Evolutionary conservation across 2,329 filamentous ascomycete species (phyloP).

Genomic region (Venturia nashicola): DNA sequence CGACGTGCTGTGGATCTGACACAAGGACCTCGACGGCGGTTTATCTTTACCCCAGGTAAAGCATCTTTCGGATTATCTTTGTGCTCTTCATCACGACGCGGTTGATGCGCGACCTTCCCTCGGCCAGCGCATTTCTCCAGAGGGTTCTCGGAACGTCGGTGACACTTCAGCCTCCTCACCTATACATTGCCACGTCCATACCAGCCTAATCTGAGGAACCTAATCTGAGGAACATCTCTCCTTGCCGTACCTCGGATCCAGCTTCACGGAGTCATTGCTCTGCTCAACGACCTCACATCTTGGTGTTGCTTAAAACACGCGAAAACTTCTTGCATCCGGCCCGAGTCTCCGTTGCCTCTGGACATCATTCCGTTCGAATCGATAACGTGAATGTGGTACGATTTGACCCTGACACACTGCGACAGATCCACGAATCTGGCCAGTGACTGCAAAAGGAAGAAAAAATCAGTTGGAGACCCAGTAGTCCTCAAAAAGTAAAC

Average conservation of each 20-base stretch:
- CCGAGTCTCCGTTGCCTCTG: background rate
- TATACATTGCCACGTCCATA: background rate
- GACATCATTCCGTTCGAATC: constrained; percentile 1
- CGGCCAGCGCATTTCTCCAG: background rate
- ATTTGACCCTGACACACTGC: background rate
- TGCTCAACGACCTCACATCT: background rate
- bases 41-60: background rate
- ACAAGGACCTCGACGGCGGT: background rate
- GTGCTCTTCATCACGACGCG: background rate
- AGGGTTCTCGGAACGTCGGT: constrained; percentile 1
- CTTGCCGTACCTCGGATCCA: background rate
- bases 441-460: background rate
- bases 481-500: constrained; percentile 15
- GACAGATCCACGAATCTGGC: constrained; percentile 5
- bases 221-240: background rate
- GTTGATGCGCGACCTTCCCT: background rate
- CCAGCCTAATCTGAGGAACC: background rate
- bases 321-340: background rate
- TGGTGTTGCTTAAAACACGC: constrained; percentile 1
- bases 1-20: constrained; percentile 1
- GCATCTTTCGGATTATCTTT: background rate
- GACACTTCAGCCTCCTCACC: background rate
- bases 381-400: background rate
- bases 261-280: background rate
- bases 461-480: constrained; percentile 12